These are phyloP conservation scores for Colletotrichum truncatum DNA, from an alignment of 2,329 filamentous ascomycete genomes.

Conservation along the genomic window DNA sequence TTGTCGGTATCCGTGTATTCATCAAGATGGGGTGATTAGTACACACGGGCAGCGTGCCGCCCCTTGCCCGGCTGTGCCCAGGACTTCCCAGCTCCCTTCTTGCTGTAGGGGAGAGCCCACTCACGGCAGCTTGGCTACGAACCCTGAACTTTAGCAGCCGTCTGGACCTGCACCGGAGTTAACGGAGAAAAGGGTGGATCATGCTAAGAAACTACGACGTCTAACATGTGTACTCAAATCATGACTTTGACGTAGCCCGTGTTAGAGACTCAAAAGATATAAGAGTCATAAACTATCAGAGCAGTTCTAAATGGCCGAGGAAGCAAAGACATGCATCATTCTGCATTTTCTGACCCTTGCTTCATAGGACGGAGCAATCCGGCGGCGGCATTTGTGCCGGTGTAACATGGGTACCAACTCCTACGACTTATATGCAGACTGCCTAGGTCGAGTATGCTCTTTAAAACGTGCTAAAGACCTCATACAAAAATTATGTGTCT, in stretches of 20 bases:
- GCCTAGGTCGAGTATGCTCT: too few species aligned
- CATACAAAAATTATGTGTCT: too few species aligned
- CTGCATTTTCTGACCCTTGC: not conserved
- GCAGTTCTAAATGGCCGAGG: not conserved
- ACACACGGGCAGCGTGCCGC: not conserved
- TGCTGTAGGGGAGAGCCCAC: not conserved
- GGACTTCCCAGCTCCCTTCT: constrained; percentile 3
- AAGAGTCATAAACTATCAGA: constrained; percentile 2
- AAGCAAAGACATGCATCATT: not conserved
- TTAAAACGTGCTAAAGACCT: not conserved
- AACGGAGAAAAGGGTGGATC: constrained; percentile 18
- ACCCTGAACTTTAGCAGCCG: constrained; percentile 11
- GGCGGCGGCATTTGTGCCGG: not conserved
- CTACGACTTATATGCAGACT: not conserved
- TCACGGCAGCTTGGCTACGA: constrained; percentile 1
- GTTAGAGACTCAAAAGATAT: not conserved
- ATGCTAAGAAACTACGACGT: not conserved
- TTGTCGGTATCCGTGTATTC: too few species aligned
- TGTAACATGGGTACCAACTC: not conserved
- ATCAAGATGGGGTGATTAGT: not conserved
- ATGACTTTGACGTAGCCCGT: not conserved
- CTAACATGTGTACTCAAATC: not conserved
- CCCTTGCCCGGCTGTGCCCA: not conserved
- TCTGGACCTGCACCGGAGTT: constrained; percentile 24
- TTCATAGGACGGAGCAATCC: not conserved